Base-by-base conservation (phyloP, 2,329 filamentous ascomycete genomes). In the Botryotinia convoluta region DNA sequence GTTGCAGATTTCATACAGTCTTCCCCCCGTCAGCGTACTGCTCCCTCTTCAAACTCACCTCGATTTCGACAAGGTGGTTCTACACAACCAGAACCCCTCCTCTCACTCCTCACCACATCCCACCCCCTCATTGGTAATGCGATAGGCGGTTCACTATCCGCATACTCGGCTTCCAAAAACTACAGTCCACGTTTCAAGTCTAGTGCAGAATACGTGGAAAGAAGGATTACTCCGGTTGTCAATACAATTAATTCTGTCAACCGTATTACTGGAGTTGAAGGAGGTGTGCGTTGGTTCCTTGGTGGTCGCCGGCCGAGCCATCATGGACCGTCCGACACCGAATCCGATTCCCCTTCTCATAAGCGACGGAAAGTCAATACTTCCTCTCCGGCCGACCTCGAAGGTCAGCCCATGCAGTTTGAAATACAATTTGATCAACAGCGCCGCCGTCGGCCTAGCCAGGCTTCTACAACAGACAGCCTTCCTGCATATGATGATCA, bases 191-290 rank as follows among this genome's bases (percentile, higher is more conserved):
- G 92, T 3, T 93, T 98, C 80, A 94, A 93, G 82, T 92, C 93
- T n/a, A 90, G 94, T 74, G 95, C 93, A 67, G 94, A 97, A 81
- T 94, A 97, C 78, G 91, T 98, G 32, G 95, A 98, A 82, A 91
- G 93, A 64, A 95, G 93, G 77, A 89, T 97, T 69, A 93, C 92
- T 1, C 94, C 94, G 1, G 90, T 98, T 70, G 93, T 93, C 70
- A 96, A 93, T 79, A 96, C 93, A 0, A 93, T 97, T 44, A 93
- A 93, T 22, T 92, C 90, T 0, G 93, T 97, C 9, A 92, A 94
- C 44, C 89, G 93, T 44, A 91, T 91, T 45, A 97, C 95, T 0
- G 95, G 95, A 74, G 92, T 98, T 3, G 95, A 98, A 81, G 91
- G 91, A 72, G 92, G 94, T 72, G 88, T 98, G 22, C 88, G 96